Conservation (phyloP, 1,284 basidiomycete genomes). For the Boletus albobrunnescens region DNA sequence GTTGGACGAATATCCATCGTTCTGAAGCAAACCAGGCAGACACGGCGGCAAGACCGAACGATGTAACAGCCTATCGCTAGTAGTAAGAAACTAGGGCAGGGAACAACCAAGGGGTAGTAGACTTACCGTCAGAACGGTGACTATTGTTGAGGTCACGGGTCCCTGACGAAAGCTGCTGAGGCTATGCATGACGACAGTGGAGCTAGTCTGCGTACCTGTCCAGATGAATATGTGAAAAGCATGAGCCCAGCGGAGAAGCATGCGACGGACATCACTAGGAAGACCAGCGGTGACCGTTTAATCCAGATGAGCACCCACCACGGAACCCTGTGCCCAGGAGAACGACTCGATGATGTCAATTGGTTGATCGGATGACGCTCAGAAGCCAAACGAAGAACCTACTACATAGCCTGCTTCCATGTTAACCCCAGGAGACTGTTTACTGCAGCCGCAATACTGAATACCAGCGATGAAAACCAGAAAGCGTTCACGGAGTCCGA, state of each 20-base stretch:
- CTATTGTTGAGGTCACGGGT: constrained; percentile 59
- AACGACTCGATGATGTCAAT: constrained; percentile 43
- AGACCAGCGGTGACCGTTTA: constrained; percentile 52
- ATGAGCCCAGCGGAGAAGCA: constrained; percentile 55
- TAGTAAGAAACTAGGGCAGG: constrained; percentile 10
- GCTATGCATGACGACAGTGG: constrained; percentile 21
- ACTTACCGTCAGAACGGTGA: constrained; percentile 66
- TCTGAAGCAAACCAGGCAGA: constrained; percentile 77
- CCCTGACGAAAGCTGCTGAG: constrained; percentile 38
- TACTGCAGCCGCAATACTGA: constrained; percentile 58
- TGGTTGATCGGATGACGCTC: constrained; percentile 5
- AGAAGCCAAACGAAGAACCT: constrained; percentile 28
- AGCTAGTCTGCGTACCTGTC: constrained; percentile 37
- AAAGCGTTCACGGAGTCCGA: constrained; percentile 51
- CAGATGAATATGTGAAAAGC: constrained; percentile 50
- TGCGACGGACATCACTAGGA: constrained; percentile 55
- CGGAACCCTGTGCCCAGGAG: constrained; percentile 52
- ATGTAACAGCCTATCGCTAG: constrained; percentile 45
- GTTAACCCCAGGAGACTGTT: constrained; percentile 55
- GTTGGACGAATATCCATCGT: constrained; percentile 64
- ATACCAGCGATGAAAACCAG: constrained; percentile 59
- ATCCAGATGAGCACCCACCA: constrained; percentile 56
- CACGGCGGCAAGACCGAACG: constrained; percentile 69
- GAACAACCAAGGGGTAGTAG: neutral
- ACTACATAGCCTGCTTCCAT: constrained; percentile 65